Evolutionary conservation across 2,329 filamentous ascomycete genomes (phyloP), one percentile per base, ranked within the genome.

Genomic region (Fusarium sp.): DNA sequence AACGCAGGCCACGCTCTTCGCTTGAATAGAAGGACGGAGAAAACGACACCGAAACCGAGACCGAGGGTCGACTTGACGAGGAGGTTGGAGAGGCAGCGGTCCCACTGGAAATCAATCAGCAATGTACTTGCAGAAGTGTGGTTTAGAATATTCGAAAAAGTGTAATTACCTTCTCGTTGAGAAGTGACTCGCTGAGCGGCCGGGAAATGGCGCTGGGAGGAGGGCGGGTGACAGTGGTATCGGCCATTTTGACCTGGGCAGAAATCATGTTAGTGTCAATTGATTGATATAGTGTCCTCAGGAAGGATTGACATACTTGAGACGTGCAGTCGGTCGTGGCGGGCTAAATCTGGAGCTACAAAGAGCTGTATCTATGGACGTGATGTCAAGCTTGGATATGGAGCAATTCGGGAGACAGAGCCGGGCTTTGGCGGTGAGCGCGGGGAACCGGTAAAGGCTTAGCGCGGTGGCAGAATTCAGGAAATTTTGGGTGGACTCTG

Each of bases 11-110:
- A 99, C 68, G 95, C 92, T 82, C 95, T 90, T 79, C 96, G 91
- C 86, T 96, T 97, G 88, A 99, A 99, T 53, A 99, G 82, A 57
- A 99, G 90, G 61, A 99, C 93, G 61, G 95, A 98, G 85, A 99
- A 98, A 80, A 99, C 92, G 78, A 99, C 90, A 76, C 95, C 95
- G 81, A 99, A 99, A 71, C 91, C 92, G 76, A 98, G 91, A 74
- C 95, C 95, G 78, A 99, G 90, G 53, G 91, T 90, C 68, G 94
- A 98, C 80, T 96, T 93, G 84, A 99, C 96, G 76, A 99, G 88
- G 79, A 97, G 88, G 75, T 96, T 97, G 72, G 95, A 98, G 72
- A 99, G 89, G 81, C 95, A 97, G 82, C 91, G 94, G 79, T 99
- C 95, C 95, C 95, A 99, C 95, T 99, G 64, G 38, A 63, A 13